Conservation (phyloP, 2,329 filamentous ascomycete genomes). For the Hirsutella rhossiliensis region DNA sequence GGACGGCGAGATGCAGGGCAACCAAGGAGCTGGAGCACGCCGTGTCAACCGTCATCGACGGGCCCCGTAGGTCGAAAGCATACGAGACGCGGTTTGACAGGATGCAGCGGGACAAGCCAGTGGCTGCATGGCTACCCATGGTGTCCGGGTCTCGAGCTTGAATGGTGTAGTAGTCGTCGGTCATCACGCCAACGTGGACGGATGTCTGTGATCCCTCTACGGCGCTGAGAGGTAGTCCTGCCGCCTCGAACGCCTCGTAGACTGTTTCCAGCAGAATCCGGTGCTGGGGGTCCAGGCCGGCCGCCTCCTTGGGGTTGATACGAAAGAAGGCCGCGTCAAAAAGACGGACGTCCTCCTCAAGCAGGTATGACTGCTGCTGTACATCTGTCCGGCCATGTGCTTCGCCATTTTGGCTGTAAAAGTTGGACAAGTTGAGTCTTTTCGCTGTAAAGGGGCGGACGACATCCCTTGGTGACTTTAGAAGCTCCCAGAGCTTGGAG, state of each 20-base stretch:
- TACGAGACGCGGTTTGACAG: conserved; percentile 33
- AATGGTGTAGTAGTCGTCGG: conserved; percentile 23
- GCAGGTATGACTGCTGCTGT: background rate
- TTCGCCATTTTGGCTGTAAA: conserved; percentile 17
- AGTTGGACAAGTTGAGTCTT: conserved; percentile 12
- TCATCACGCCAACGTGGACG: conserved; percentile 18
- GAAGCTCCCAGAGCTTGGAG: conserved; percentile 23
- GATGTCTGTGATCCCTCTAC: conserved; percentile 9
- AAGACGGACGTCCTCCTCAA: conserved; percentile 16
- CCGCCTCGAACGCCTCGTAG: conserved; percentile 26
- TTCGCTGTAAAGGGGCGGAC: conserved; percentile 14
- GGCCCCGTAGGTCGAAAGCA: conserved; percentile 32
- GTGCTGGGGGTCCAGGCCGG: conserved; percentile 29
- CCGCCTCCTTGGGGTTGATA: conserved; percentile 25
- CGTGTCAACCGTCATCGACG: conserved; percentile 36
- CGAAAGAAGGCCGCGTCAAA: conserved; percentile 25
- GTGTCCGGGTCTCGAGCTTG: conserved; percentile 10
- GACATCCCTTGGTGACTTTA: conserved; percentile 18
- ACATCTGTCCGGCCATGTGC: conserved; percentile 13
- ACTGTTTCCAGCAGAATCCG: conserved; percentile 24
- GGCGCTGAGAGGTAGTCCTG: conserved; percentile 17
- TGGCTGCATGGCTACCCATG: conserved; percentile 25
- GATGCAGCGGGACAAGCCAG: conserved; percentile 27
- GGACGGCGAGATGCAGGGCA: conserved; percentile 29
- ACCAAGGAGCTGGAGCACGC: conserved; percentile 35